Evolutionary conservation across 108 stramenopile genomes (phyloP).

Genomic region (Stephanodiscus triporus): DNA sequence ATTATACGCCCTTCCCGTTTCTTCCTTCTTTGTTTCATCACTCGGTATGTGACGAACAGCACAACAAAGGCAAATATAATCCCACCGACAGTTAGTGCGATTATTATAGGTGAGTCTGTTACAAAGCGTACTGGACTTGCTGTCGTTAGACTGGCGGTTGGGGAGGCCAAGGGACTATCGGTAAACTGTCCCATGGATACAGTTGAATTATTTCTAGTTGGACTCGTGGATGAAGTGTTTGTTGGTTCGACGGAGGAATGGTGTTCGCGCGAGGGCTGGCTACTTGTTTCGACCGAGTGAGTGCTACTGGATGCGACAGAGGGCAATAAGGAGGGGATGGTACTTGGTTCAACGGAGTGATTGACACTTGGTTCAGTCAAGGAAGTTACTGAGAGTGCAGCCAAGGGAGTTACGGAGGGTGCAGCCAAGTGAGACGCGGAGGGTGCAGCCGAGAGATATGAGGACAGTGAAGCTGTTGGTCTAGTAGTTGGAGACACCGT

Average conservation of each 20-base stretch:
- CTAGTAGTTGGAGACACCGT: no score
- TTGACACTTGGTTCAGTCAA: neutral
- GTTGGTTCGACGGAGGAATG: no score
- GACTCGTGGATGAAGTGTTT: no score
- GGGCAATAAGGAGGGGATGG: neutral
- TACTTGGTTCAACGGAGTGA: neutral
- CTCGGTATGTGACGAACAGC: constrained; percentile 10
- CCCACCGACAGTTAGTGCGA: no score
- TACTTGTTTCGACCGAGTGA: no score
- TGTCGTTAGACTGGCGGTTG: neutral
- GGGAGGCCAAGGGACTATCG: neutral
- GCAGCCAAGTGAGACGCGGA: neutral
- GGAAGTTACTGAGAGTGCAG: neutral
- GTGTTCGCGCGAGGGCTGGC: no score
- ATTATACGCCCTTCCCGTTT: no score
- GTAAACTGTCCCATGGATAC: neutral
- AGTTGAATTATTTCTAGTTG: no score
- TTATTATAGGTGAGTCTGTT: no score
- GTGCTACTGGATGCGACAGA: neutral
- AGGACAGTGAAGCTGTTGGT: no score
- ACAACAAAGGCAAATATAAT: neutral
- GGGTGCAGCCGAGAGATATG: neutral
- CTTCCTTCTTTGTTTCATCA: neutral
- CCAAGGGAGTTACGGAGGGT: neutral
- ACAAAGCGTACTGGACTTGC: neutral